Base-by-base conservation (phyloP, 2,329 filamentous ascomycete species). In the Bipolaris cookei region DNA sequence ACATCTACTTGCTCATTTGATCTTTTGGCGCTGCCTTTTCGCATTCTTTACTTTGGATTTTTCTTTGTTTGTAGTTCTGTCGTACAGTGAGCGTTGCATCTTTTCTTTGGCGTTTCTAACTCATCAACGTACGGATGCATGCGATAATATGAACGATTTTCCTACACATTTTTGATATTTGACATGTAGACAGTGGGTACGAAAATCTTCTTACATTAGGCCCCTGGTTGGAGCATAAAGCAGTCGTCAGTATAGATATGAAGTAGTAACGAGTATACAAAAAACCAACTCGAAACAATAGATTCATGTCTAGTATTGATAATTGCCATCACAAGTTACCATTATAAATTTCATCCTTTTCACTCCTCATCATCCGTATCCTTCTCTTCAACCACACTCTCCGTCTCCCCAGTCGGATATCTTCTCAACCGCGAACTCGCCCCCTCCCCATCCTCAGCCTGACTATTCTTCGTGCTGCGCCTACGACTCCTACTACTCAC, bases 401-500 rank as follows among this genome's bases (percentile, higher is more conserved):
- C 56, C 16, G 37, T 37, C 30, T 52, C 55, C 4, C 45, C 47
- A 16, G 43, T 56, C 13, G 51, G 41, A 38, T 38, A 61, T n/a
- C 58, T 57, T 10, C 54, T 57, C n/a, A 48, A 45, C 21, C 56
- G 51, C 30, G 51, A 37, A 10, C 51, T 56, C 42, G 54, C 39
- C 50, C 41, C 44, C 1, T 65, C 67, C 0, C 60, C 67, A 14
- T 72, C 67, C 13, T 67, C 67, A 5, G 63, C 49, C 47, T 54
- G 55, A 21, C 65, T 62, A 6, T 60, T 62, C 45, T 70, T 60
- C 21, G 69, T 59, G 56, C 71, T 71, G 39, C 76, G 75, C 55
- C 73, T 73, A 39, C 77, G 71, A 18, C 79, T 69, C 34, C 76
- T 72, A 48, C 79, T 76, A 49, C 78, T 80, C 10, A 92, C 83